Evolutionary conservation across 805 yeast species (phyloP).

Genomic region (Isabelozyma rhagii): DNA sequence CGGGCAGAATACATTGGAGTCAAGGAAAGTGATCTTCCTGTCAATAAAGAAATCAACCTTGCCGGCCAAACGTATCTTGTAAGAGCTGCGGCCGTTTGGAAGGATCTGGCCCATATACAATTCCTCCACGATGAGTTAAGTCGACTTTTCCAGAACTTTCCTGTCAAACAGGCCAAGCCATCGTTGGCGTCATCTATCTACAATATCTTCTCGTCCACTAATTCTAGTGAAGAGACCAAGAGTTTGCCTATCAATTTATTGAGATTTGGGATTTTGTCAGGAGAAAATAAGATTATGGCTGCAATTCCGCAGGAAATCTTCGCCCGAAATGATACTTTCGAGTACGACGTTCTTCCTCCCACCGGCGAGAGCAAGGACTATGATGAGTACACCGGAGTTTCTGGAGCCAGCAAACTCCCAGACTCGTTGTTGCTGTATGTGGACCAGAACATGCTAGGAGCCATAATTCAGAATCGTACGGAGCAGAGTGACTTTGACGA

Average conservation of each 20-base stretch:
- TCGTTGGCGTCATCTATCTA: slow-evolving; percentile 10
- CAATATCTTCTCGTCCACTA: slow-evolving; percentile 8
- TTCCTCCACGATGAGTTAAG: slow-evolving; percentile 47
- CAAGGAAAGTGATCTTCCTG: slow-evolving; percentile 9
- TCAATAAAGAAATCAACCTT: slow-evolving; percentile 33
- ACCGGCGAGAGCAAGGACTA: slow-evolving; percentile 30
- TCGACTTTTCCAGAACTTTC: slow-evolving; percentile 11
- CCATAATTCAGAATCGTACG: slow-evolving; percentile 36
- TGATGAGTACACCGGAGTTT: slow-evolving; percentile 30
- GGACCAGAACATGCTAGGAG: slow-evolving; percentile 45
- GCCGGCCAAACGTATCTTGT: slow-evolving; percentile 57
- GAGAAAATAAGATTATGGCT: slow-evolving; percentile 70
- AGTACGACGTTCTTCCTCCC: slow-evolving; percentile 75
- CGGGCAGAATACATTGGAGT: slow-evolving; percentile 9
- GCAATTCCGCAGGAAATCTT: slow-evolving; percentile 61
- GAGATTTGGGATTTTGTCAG: slow-evolving; percentile 67
- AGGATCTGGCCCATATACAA: slow-evolving; percentile 40
- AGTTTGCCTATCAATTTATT: slow-evolving; percentile 60
- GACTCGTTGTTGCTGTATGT: slow-evolving; percentile 41
- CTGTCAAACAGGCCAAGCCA: background rate
- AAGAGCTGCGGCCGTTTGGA: slow-evolving; percentile 56
- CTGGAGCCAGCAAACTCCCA: slow-evolving; percentile 11
- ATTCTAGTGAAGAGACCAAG: slow-evolving; percentile 3
- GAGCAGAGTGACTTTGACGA: slow-evolving; percentile 23
- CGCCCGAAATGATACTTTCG: slow-evolving; percentile 59